Base-by-base conservation (phyloP, 2,329 filamentous ascomycete genomes). In the Aspergillus phoenicis region DNA sequence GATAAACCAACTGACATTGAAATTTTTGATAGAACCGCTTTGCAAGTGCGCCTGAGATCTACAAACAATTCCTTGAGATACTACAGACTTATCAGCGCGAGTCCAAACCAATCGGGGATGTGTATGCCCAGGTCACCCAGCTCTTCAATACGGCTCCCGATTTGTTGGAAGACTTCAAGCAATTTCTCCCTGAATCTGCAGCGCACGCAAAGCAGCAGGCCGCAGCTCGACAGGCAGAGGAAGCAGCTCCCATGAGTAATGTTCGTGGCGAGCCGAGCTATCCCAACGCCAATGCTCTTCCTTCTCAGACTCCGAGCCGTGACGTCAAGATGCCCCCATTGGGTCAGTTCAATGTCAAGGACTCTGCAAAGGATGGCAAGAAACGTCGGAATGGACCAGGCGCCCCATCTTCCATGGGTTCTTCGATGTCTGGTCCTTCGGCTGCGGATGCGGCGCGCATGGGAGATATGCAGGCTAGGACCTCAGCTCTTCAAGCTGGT, bases 61-160 rank as follows among this genome's bases (percentile, higher is more conserved):
- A 99, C 82, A 99, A 99, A 77, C 94, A 99, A 73, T 99, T 99
- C 73, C 84, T 99, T 30, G 95, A 99, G 75, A 99, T 99, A 52
- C 82, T 99, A 49, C 95, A 99, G 78, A 99, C 95, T 2, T 99
- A 99, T 71, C 95, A 99, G 77, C 87, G 95, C 60, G 95, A 99
- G 76, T 96, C 95, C 57, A 98, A 98, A 74, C 96, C 95, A 0
- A 99, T 99, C 39, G 93, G 97, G 75, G 95, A 99, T 77, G 95
- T 99, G 3, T 99, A 99, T 75, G 91, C 91, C 1, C 95, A 99
- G 77, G 95, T 99, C 24, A 99, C 96, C 0, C 90, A 90, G 33
- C 82, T 99, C 1, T 99, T 99, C 80, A 93, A 92, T 73, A 90
- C 90, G 5, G 95, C 96, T 0, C 94, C 94, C 4, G 95, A 99